These are phyloP conservation scores for Knoxia roxburghii DNA, from an alignment of 257 asterid species.

Conservation along the genomic window DNA sequence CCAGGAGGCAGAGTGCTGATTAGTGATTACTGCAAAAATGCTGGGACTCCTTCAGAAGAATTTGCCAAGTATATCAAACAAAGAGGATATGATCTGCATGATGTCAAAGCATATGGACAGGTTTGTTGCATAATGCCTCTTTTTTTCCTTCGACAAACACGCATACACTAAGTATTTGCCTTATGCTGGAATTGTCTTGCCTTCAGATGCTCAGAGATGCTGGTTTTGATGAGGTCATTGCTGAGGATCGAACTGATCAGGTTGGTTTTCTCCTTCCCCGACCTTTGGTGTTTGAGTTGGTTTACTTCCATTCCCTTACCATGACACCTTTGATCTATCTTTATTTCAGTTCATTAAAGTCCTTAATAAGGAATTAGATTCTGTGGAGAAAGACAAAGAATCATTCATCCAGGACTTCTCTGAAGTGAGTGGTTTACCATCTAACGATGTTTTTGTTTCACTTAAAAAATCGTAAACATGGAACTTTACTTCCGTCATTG, in stretches of 20 bases:
- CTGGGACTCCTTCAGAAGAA: slow-evolving; percentile 66
- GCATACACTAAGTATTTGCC: background rate
- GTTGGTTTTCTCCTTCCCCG: slow-evolving; percentile 26
- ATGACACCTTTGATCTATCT: background rate
- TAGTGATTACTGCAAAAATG: slow-evolving; percentile 83
- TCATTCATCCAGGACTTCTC: slow-evolving; percentile 72
- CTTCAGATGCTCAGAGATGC: slow-evolving; percentile 85
- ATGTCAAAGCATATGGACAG: slow-evolving; percentile 78
- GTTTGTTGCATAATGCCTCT: slow-evolving; percentile 22
- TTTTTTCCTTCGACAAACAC: background rate
- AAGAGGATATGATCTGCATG: slow-evolving; percentile 88
- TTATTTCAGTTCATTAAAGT: slow-evolving; percentile 64
- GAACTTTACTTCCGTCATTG: background rate
- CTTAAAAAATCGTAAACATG: background rate
- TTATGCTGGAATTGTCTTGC: background rate
- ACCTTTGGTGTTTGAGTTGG: background rate
- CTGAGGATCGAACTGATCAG: slow-evolving; percentile 94
- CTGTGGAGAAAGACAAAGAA: slow-evolving; percentile 70
- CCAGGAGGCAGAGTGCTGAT: slow-evolving; percentile 95
- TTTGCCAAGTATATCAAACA: slow-evolving; percentile 74
- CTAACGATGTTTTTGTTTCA: background rate
- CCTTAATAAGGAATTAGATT: slow-evolving; percentile 65
- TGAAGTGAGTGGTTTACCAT: slow-evolving; percentile 41
- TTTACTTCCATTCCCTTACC: background rate
- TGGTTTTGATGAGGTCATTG: slow-evolving; percentile 74